phyloP scores from a whole-genome alignment of 305 asterid genomes.

The Lippia alba region DNA sequence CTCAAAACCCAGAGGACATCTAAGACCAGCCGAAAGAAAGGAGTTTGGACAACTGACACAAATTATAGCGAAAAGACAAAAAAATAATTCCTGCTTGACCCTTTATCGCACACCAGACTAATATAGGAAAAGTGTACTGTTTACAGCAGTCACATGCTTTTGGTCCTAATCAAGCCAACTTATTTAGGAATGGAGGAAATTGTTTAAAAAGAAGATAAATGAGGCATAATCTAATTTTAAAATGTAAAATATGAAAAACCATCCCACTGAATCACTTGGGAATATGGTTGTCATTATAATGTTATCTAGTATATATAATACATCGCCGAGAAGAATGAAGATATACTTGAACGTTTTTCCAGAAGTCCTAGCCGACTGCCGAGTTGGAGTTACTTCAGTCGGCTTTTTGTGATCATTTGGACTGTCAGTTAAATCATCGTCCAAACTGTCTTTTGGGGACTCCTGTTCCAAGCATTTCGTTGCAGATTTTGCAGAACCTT shows the following conservation, averaged over 20 bases:
- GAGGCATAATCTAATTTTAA: constrained; percentile 5
- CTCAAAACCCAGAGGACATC: constrained; percentile 14
- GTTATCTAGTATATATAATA: constrained; percentile 18
- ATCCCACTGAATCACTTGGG: neutral
- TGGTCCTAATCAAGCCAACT: neutral
- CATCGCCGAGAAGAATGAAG: constrained; percentile 15
- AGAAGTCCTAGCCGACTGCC: constrained; percentile 78
- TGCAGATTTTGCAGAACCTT: constrained; percentile 41
- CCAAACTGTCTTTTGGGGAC: constrained; percentile 50
- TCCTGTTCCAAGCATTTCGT: constrained; percentile 44
- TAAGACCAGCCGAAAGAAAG: constrained; percentile 6
- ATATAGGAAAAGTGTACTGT: constrained; percentile 8
- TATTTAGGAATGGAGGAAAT: neutral
- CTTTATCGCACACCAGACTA: constrained; percentile 2
- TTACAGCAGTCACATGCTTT: neutral
- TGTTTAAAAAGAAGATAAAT: constrained; percentile 17
- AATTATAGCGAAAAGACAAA: constrained; percentile 19
- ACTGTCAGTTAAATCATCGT: constrained; percentile 60
- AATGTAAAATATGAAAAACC: constrained; percentile 9
- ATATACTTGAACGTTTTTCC: constrained; percentile 68
- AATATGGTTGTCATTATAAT: constrained; percentile 27
- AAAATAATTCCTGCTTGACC: constrained; percentile 2
- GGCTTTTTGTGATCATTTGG: constrained; percentile 48
- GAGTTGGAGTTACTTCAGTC: constrained; percentile 62
- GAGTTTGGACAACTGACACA: constrained; percentile 23